Evolutionary conservation across 176 grass and related monocot genomes (phyloP).

Genomic region (Bonia amplexicaulis): DNA sequence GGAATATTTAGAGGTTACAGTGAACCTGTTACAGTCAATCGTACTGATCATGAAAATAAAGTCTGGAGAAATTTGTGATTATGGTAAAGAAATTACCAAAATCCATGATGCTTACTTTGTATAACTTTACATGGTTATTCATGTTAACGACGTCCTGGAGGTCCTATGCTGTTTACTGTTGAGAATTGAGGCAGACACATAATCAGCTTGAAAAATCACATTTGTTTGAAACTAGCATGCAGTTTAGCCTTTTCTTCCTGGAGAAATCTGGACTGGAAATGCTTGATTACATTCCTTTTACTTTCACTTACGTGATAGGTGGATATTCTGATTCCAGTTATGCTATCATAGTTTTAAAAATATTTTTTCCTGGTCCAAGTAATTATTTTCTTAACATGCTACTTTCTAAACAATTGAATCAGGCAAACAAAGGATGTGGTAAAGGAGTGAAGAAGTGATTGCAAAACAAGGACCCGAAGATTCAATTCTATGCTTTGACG

Average conservation of each 20-base stretch:
- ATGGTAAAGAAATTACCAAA: not conserved
- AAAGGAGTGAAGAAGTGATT: conserved; percentile 78
- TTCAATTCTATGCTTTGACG: conserved; percentile 83
- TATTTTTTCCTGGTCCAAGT: not conserved
- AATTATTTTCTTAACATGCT: conserved; percentile 3
- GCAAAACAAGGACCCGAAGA: conserved; percentile 76
- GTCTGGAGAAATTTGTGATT: not conserved
- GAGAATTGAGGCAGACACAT: not conserved
- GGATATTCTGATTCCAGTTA: not conserved
- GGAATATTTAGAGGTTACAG: not conserved
- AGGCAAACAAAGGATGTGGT: conserved; percentile 88
- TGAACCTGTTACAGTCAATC: not conserved
- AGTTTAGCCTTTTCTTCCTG: not conserved
- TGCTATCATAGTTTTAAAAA: not conserved
- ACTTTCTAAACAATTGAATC: conserved; percentile 24
- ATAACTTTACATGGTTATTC: not conserved
- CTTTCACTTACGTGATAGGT: not conserved
- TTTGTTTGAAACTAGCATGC: conserved; percentile 7
- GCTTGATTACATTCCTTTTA: not conserved
- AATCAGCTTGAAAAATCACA: not conserved
- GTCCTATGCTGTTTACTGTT: not conserved
- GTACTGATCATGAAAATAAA: not conserved
- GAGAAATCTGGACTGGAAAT: not conserved
- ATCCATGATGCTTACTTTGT: not conserved
- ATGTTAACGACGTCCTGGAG: not conserved